phyloP scores from a whole-genome alignment of 768 basidiomycete genomes.

The Phaffia tasmanica region DNA sequence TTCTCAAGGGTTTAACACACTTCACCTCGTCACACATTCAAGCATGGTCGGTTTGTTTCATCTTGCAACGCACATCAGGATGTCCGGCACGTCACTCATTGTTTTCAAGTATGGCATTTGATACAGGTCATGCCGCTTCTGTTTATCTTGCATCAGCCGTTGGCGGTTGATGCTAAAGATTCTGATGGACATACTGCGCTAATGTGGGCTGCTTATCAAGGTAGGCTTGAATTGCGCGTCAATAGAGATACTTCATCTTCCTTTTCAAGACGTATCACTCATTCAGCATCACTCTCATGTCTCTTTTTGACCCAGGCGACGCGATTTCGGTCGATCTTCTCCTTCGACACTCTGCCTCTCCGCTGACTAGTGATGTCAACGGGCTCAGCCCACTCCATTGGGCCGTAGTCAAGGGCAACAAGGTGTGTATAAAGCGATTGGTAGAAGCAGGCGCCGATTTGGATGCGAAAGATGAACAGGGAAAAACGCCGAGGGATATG shows the following conservation, averaged over 20 bases:
- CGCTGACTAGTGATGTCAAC: slow-evolving; percentile 61
- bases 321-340: slow-evolving; percentile 86
- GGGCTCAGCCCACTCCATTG: slow-evolving; percentile 88
- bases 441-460: slow-evolving; percentile 78
- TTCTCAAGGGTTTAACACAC: slow-evolving; percentile 87
- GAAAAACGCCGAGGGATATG: slow-evolving; percentile 87
- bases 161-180: slow-evolving; percentile 82
- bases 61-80: background rate
- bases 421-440: slow-evolving; percentile 63
- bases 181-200: slow-evolving; percentile 84
- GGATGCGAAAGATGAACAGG: slow-evolving; percentile 63
- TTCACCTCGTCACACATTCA: slow-evolving; percentile 66
- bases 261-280: background rate
- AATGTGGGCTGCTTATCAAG: slow-evolving; percentile 99
- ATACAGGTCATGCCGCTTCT: slow-evolving; percentile 68
- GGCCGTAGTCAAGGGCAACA: slow-evolving; percentile 94
- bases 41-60: slow-evolving; percentile 15
- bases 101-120: background rate
- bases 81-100: too few species aligned
- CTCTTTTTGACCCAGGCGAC: slow-evolving; percentile 45
- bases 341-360: slow-evolving; percentile 73
- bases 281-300: background rate
- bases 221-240: slow-evolving; percentile 24
- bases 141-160: slow-evolving; percentile 82
- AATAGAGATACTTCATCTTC: background rate